Evolutionary conservation across 345 rosid species (phyloP), one percentile per base, ranked within the genome.

Genomic region (Camelina sativa): DNA sequence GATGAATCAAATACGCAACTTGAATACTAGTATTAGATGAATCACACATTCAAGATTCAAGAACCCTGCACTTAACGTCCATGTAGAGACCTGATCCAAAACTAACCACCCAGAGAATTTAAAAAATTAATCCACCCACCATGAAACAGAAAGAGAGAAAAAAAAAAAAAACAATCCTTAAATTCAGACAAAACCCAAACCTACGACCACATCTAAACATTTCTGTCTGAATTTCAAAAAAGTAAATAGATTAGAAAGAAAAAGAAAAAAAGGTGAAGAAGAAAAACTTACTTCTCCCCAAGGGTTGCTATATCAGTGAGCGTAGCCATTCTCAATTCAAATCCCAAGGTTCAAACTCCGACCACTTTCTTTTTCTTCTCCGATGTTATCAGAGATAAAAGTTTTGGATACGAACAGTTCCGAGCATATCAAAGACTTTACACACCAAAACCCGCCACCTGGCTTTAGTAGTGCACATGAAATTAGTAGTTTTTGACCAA

Each of bases 271-370:
- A 6, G 6, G 23, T 0, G 25, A 4, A 2, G 30, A 55, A 9
- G 5, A 44, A 12, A 60, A 38, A 66, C 74, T 72, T 37, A 78
- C 81, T 72, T 78, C 60, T 72, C 53, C 16, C 72, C 65, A 3
- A 78, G 73, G 53, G 59, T 53, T 6, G 65, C 65, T 28, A 78
- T 72, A 28, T 60, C 74, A 60, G 74, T 72, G 37, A 67, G 28
- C 58, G 56, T 52, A 59, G 69, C 76, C 73, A 72, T 77, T 72
- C 19, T 72, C 19, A 60, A 78, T 44, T 43, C 55, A 76, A 70
- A 69, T 35, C 80, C 55, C 0, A 11, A 35, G 53, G 38, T 46
- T 55, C 46, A 56, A 46, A 40, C 12, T 25, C 65, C 40, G 57
- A 69, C 20, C 25, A 16, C 54, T 16, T 48, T 48, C 7, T 6